A percentile compares a stretch with the other conserved stretches of the same genome.
Conservation (phyloP, 106 monocot genomes). For the Ottelia alismoides region DNA sequence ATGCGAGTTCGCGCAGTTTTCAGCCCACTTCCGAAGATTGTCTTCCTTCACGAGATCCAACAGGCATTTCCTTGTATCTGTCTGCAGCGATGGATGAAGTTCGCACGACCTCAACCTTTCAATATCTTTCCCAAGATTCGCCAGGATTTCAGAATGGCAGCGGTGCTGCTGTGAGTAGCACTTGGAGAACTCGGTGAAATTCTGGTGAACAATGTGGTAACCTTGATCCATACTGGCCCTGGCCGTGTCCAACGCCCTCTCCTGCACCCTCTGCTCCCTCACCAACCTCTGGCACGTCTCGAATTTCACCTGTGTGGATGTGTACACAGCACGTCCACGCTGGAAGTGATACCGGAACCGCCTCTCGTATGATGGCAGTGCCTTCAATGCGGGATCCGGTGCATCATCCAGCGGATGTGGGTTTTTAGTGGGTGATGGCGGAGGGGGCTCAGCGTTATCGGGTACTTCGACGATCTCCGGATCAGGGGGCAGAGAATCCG, state of each 20-base stretch:
- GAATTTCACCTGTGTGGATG: conserved; percentile 31
- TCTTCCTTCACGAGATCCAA: conserved; percentile 81
- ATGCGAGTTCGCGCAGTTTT: conserved; percentile 55
- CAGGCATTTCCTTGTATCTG: conserved; percentile 53
- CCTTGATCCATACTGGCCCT: conserved; percentile 64
- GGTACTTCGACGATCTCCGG: conserved; percentile 53
- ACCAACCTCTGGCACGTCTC: conserved; percentile 67
- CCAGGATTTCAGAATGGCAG: conserved; percentile 51
- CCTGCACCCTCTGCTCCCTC: conserved; percentile 78
- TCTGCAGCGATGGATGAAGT: conserved; percentile 60
- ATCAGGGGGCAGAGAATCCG: conserved; percentile 39
- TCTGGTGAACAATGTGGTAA: conserved; percentile 42
- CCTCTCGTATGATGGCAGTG: conserved; percentile 75
- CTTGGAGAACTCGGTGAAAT: conserved; percentile 55
- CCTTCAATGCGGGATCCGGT: conserved; percentile 80
- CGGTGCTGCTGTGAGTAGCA: conserved; percentile 59
- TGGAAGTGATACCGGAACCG: conserved; percentile 82
- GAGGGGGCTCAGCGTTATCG: conserved; percentile 22
- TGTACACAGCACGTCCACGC: conserved; percentile 39
- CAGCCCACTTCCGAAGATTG: conserved; percentile 52
- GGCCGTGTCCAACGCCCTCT: conserved; percentile 72
- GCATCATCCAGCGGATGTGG: conserved; percentile 59
- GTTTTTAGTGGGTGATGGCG: conserved; percentile 24
- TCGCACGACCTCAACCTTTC: conserved; percentile 47
- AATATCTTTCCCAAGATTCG: conserved; percentile 57